Percentiles rank a stretch among this genome's conserved stretches.
phyloP scores from a whole-genome alignment of 371 early-diverging fungal genomes.

The Rozella allomycis region DNA sequence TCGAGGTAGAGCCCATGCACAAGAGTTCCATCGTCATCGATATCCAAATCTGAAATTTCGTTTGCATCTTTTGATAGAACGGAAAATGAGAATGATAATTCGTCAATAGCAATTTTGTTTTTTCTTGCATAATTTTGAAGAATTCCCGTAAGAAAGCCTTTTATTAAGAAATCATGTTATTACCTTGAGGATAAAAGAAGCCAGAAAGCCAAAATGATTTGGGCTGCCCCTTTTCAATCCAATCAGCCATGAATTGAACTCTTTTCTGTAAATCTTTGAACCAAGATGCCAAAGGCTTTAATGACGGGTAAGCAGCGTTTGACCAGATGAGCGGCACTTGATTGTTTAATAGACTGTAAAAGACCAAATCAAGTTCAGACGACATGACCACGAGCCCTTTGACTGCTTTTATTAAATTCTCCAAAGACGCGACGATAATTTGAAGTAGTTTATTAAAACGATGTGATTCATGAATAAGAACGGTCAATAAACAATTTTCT shows the following conservation, averaged over 20 bases:
- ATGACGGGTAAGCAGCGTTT: slow-evolving; percentile 19
- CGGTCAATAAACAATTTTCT: slow-evolving; percentile 23
- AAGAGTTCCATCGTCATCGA: slow-evolving; percentile 18
- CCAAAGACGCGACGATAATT: slow-evolving; percentile 12
- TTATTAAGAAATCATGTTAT: background rate
- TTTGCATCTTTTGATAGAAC: slow-evolving; percentile 16
- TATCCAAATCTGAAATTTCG: slow-evolving; percentile 1
- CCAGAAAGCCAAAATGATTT: slow-evolving; percentile 28
- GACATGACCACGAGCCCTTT: slow-evolving; percentile 31
- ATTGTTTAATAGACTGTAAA: slow-evolving; percentile 21
- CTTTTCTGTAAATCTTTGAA: slow-evolving; percentile 22
- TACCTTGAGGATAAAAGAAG: slow-evolving; percentile 33
- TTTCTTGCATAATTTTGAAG: slow-evolving; percentile 26
- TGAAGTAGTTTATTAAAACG: slow-evolving; percentile 22
- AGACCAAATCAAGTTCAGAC: slow-evolving; percentile 23
- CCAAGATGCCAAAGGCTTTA: slow-evolving; percentile 25
- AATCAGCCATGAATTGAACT: slow-evolving; percentile 9
- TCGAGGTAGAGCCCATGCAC: slow-evolving; percentile 25
- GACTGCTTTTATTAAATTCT: slow-evolving; percentile 20
- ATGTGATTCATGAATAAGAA: slow-evolving; percentile 18
- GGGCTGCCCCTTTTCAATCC: slow-evolving; percentile 24
- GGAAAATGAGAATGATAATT: slow-evolving; percentile 15
- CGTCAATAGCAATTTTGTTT: slow-evolving; percentile 27
- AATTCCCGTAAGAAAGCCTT: slow-evolving; percentile 27
- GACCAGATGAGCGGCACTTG: slow-evolving; percentile 19